phyloP scores from a whole-genome alignment of 805 yeast species.

The Kluyveromyces dobzhanskii region DNA sequence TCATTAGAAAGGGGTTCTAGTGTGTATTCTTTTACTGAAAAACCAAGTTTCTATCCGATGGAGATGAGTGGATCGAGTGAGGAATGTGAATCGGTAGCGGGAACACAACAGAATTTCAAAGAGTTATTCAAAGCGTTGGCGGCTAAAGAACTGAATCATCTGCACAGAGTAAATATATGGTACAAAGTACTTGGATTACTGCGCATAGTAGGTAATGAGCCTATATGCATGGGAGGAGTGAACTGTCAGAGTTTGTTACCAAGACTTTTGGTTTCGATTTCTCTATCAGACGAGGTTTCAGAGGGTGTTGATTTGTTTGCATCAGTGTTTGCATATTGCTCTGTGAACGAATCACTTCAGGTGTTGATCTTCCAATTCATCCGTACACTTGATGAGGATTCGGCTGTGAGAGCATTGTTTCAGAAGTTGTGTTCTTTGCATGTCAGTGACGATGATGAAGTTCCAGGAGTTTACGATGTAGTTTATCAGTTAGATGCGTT shows the following conservation, averaged over 20 bases:
- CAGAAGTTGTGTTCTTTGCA: not conserved
- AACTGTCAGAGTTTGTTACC: not conserved
- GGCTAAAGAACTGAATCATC: not conserved
- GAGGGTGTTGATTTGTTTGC: constrained; percentile 10
- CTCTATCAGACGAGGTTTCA: not conserved
- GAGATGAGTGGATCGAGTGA: too few relatives aligned
- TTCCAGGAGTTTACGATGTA: constrained; percentile 17
- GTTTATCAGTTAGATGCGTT: constrained; percentile 12
- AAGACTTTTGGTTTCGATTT: not conserved
- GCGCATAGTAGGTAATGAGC: not conserved
- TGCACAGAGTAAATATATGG: not conserved
- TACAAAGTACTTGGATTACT: not conserved
- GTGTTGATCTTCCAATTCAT: not conserved
- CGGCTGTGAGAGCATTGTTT: not conserved
- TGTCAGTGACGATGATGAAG: not conserved
- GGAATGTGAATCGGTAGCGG: too few relatives aligned
- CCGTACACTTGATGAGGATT: not conserved
- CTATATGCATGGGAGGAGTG: not conserved
- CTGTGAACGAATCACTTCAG: constrained; percentile 9
- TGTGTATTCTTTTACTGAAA: too few relatives aligned
- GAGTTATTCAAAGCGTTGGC: not conserved
- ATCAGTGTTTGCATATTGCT: constrained; percentile 16
- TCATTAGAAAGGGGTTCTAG: too few relatives aligned
- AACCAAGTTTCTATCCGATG: too few relatives aligned
- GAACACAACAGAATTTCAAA: too few relatives aligned